Base-by-base conservation (phyloP, 306 rosid genomes). In the Begonia masoniana region DNA sequence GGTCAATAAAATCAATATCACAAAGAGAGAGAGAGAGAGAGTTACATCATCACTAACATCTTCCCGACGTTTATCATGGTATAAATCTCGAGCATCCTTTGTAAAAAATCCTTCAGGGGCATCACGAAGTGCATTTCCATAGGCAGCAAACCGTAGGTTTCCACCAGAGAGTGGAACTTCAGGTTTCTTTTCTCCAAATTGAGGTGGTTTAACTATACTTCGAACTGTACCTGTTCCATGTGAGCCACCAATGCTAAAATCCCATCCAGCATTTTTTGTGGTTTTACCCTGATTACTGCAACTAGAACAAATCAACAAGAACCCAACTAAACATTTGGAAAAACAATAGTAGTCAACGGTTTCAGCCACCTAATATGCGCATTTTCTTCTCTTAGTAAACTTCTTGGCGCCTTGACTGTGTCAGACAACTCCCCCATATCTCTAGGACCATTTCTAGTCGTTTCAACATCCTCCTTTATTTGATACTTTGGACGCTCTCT, bases 401-500 rank as follows among this genome's bases (percentile, higher is more conserved):
- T 78, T 79, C 85, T 79, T 1, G 68, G 60, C 57, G 68, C 86
- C 75, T 68, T 83, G 66, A 92, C 70, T 4, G 96, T 92, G 70
- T 78, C 89, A 12, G 92, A 75, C 46, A 54, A 77, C 62, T 77
- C 96, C 43, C 79, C 81, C 12, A 62, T 56, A 36, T 68, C 86
- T 51, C 76, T 74, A 41, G 74, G 61, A 57, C 74, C 85, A 66
- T 82, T 92, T 70, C 66, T 74, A 58, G 72, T 10, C 55, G 76
- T 58, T 52, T 62, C 84, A 43, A 9, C 70, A 69, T 83, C 95
- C 51, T 92, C 96, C 74, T 71, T 81, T 56, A 81, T 51, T 64
- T 72, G 87, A 68, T 74, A 87, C 67, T 79, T 82, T 8, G 96
- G 99, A 47, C 99, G 96, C 67, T 83, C 99, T 68, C 99, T 87